Evolutionary conservation across 176 grass and related monocot species (phyloP).

Genomic region (Aegilops umbellulata): DNA sequence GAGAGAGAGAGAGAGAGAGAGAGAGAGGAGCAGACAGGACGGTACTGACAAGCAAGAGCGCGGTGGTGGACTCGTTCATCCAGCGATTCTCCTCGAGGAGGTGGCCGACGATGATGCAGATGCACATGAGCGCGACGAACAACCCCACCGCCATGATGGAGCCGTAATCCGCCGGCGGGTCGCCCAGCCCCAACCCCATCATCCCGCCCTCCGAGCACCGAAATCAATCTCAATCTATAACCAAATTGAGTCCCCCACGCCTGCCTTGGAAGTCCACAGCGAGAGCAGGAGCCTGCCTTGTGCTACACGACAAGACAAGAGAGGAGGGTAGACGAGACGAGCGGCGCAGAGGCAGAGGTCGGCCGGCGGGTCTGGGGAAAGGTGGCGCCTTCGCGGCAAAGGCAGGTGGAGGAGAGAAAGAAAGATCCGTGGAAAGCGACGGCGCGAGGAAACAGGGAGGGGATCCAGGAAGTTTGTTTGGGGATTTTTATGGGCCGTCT

Average conservation of each 20-base stretch:
- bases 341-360: not conserved
- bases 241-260: not conserved
- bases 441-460: not conserved
- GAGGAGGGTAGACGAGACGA: not conserved
- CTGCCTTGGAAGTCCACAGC: too few species aligned
- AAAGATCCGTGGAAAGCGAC: not conserved
- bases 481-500: not conserved
- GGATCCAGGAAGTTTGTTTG: not conserved
- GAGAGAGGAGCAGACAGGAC: not conserved
- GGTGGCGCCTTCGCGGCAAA: not conserved
- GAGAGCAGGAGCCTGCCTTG: not conserved
- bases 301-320: not conserved
- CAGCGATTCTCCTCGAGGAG: constrained; percentile 79
- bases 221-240: not conserved
- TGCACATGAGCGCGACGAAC: constrained; percentile 70
- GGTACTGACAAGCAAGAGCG: constrained; percentile 66
- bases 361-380: not conserved
- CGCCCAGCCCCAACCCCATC: constrained; percentile 24
- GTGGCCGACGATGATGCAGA: constrained; percentile 77
- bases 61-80: constrained; percentile 88
- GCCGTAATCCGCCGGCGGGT: constrained; percentile 54
- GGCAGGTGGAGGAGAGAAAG: not conserved
- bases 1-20: not conserved
- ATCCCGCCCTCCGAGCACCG: not conserved
- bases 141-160: constrained; percentile 63